Evolutionary conservation across 2,329 filamentous ascomycete genomes (phyloP).

Genomic region (Cladosporium colombiae): DNA sequence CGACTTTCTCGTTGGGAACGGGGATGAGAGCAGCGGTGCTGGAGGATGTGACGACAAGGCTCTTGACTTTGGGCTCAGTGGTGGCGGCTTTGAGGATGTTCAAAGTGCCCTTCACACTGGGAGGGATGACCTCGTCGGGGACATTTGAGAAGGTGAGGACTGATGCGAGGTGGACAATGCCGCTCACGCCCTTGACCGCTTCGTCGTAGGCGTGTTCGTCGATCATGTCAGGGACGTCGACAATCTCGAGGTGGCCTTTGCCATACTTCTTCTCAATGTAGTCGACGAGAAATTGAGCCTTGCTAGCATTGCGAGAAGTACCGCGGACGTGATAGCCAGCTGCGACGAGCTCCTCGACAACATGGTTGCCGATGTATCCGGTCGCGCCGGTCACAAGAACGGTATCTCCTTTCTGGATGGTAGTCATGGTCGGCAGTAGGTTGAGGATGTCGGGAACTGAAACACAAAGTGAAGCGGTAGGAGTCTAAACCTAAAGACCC

Average conservation of each 20-base stretch:
- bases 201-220: slow-evolving; percentile 42
- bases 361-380: slow-evolving; percentile 32
- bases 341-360: slow-evolving; percentile 32
- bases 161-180: slow-evolving; percentile 51
- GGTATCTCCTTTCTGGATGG: slow-evolving; percentile 28
- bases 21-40: slow-evolving; percentile 40
- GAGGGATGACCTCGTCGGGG: slow-evolving; percentile 47
- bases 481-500: neutral
- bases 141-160: slow-evolving; percentile 42
- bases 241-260: slow-evolving; percentile 40
- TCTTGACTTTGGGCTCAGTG: slow-evolving; percentile 44
- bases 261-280: slow-evolving; percentile 33
- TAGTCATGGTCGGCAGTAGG: slow-evolving; percentile 15
- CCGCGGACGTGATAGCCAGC: slow-evolving; percentile 35
- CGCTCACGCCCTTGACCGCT: slow-evolving; percentile 44
- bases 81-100: slow-evolving; percentile 45
- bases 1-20: slow-evolving; percentile 38
- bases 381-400: slow-evolving; percentile 35
- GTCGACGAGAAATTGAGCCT: slow-evolving; percentile 31
- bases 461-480: neutral
- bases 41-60: slow-evolving; percentile 47
- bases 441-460: neutral
- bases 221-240: slow-evolving; percentile 43
- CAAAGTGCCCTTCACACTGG: slow-evolving; percentile 37
- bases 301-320: slow-evolving; percentile 29